Evolutionary conservation across 225 moss, liverwort and hornwort genomes (phyloP).

Genomic region (Physcomitrium patens): DNA sequence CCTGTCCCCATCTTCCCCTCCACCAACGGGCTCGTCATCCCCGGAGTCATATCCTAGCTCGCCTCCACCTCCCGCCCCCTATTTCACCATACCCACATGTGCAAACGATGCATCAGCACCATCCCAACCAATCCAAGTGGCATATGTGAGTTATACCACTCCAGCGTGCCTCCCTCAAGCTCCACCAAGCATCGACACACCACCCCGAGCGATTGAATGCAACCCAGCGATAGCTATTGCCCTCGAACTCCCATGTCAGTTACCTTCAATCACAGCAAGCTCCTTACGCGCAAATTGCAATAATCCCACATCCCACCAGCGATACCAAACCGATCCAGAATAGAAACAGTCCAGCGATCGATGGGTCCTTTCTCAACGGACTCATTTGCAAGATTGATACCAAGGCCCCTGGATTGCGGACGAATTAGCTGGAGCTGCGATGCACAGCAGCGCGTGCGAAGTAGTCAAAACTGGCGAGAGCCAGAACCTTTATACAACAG

Average conservation of each 20-base stretch:
- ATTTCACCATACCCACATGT: neutral
- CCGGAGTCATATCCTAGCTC: slow-evolving; percentile 33
- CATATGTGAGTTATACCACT: no score
- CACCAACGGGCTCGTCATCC: slow-evolving; percentile 25
- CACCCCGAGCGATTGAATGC: neutral
- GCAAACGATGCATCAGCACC: neutral
- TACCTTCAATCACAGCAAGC: neutral
- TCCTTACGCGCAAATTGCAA: neutral
- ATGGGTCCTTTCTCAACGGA: neutral
- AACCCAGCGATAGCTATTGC: no score
- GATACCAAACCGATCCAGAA: no score
- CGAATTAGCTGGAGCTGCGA: neutral
- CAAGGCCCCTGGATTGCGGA: neutral
- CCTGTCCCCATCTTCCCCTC: slow-evolving; percentile 36
- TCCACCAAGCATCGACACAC: neutral
- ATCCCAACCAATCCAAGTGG: neutral
- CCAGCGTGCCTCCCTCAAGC: neutral
- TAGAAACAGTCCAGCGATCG: no score
- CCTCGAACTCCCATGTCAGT: neutral
- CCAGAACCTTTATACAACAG: slow-evolving; percentile 3
- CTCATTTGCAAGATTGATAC: neutral
- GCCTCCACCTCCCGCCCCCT: neutral
- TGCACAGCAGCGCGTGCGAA: neutral
- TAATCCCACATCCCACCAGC: neutral
- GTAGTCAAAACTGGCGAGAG: rapidly evolving